Evolutionary conservation across 805 yeast species (phyloP).

Genomic region (Kregervanrija fluxuum): DNA sequence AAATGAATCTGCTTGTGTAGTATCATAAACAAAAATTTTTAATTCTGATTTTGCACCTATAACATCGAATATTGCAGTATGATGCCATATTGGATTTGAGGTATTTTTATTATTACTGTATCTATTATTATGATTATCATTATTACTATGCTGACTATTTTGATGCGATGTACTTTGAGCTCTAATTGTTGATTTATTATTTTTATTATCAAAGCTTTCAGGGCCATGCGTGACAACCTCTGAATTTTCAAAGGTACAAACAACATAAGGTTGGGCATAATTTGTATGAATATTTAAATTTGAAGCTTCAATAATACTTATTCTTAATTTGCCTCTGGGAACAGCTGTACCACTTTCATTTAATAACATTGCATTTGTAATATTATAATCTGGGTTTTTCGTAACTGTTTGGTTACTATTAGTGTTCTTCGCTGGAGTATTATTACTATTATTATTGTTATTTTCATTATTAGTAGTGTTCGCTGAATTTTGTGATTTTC

Average conservation of each 20-base stretch:
- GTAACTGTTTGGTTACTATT: conserved; percentile 1
- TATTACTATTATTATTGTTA: background rate
- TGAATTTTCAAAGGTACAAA: conserved; percentile 84
- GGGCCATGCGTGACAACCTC: conserved; percentile 86
- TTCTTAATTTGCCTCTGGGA: conserved; percentile 78
- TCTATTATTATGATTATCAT: conserved; percentile 1
- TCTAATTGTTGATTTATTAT: conserved; percentile 22
- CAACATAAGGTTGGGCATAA: conserved; percentile 74
- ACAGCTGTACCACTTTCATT: conserved; percentile 25
- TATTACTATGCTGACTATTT: conserved; percentile 15
- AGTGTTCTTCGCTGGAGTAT: background rate
- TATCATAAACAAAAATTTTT: conserved; percentile 88
- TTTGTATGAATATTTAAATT: conserved; percentile 51
- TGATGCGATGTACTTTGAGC: conserved; percentile 23
- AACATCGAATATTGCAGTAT: conserved; percentile 88
- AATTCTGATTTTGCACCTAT: conserved; percentile 76
- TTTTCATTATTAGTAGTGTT: conserved; percentile 1
- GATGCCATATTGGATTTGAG: conserved; percentile 81
- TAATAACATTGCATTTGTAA: conserved; percentile 13
- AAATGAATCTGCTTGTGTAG: conserved; percentile 71
- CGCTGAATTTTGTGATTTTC: background rate
- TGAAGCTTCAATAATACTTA: conserved; percentile 74
- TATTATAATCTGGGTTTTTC: conserved; percentile 22
- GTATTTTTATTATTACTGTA: conserved; percentile 21
- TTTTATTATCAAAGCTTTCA: conserved; percentile 31